Conservation (phyloP, 2,329 filamentous ascomycete genomes). For the Stagonosporopsis chrysanthemi region DNA sequence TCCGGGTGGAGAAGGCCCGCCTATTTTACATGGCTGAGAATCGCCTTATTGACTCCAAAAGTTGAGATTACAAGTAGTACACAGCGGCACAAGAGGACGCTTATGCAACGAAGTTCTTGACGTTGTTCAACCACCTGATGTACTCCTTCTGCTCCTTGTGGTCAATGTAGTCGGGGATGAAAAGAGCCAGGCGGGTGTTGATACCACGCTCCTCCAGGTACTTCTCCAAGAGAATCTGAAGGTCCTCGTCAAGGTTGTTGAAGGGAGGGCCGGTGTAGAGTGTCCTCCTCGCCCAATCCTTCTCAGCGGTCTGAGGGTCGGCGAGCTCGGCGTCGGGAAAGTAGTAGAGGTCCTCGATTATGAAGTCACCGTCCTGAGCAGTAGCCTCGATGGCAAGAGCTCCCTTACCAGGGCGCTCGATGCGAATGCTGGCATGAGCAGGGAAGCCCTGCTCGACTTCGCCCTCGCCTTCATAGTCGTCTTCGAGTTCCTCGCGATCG, state of each 20-base stretch:
- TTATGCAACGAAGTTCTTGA: slow-evolving; percentile 82
- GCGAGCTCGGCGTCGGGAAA: slow-evolving; percentile 81
- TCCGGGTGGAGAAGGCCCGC: slow-evolving; percentile 14
- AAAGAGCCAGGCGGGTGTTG: slow-evolving; percentile 83
- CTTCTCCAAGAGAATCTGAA: slow-evolving; percentile 89
- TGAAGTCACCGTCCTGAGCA: slow-evolving; percentile 83
- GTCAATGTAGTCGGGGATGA: slow-evolving; percentile 95
- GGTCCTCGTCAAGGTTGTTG: slow-evolving; percentile 91
- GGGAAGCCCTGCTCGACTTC: slow-evolving; percentile 68
- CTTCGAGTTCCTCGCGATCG: slow-evolving; percentile 64
- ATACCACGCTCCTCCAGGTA: slow-evolving; percentile 96
- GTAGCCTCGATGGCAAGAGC: slow-evolving; percentile 86
- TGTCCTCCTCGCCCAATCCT: slow-evolving; percentile 76
- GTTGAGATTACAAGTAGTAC: slow-evolving; percentile 30
- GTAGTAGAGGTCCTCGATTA: slow-evolving; percentile 91
- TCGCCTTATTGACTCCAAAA: slow-evolving; percentile 21
- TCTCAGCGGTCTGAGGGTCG: slow-evolving; percentile 76
- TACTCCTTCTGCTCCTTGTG: slow-evolving; percentile 99
- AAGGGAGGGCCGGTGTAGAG: slow-evolving; percentile 93
- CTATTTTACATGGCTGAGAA: slow-evolving; percentile 37
- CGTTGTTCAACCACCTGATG: slow-evolving; percentile 82
- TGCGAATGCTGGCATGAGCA: slow-evolving; percentile 81
- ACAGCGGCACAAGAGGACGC: slow-evolving; percentile 11
- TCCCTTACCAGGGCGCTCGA: slow-evolving; percentile 87
- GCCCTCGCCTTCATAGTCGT: slow-evolving; percentile 63